Percentiles rank a stretch among this genome's conserved stretches.
These are phyloP conservation scores for Yamadazyma pseudoaaseri DNA, from an alignment of 1,139 yeast species.

Conservation along the genomic window DNA sequence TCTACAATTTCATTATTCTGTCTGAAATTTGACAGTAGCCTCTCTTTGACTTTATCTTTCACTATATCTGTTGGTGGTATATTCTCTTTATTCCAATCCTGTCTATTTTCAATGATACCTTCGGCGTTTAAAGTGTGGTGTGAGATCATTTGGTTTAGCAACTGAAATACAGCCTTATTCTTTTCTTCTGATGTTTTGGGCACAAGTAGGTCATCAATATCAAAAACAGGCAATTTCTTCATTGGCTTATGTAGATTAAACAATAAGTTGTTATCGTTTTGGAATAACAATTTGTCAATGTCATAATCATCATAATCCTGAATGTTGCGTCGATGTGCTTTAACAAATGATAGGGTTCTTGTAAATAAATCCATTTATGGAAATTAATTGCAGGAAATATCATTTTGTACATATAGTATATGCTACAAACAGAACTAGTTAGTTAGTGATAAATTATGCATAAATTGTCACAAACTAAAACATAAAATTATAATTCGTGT, in stretches of 20 bases:
- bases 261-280: background rate
- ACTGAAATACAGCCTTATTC: slow-evolving; percentile 4
- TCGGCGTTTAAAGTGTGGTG: no score
- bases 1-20: no score
- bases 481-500: no score
- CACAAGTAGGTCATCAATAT: slow-evolving; percentile 7
- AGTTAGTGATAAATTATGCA: no score
- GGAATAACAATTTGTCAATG: background rate
- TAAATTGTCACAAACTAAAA: no score
- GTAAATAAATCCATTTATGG: slow-evolving; percentile 2
- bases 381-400: no score
- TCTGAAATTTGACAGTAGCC: no score
- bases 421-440: no score
- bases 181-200: slow-evolving; percentile 4
- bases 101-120: no score
- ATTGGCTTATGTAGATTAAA: slow-evolving; percentile 1
- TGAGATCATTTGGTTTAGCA: slow-evolving; percentile 8
- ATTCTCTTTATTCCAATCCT: slow-evolving; percentile 6
- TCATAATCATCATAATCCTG: background rate
- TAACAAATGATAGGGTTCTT: background rate
- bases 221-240: slow-evolving; percentile 7
- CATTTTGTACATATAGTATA: no score
- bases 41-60: no score
- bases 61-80: background rate
- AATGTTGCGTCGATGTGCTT: background rate